A percentile compares a stretch with the other conserved stretches of the same genome.
These are phyloP conservation scores for Stylosanthes scabra DNA, from an alignment of 331 rosid genomes.

Conservation along the genomic window DNA sequence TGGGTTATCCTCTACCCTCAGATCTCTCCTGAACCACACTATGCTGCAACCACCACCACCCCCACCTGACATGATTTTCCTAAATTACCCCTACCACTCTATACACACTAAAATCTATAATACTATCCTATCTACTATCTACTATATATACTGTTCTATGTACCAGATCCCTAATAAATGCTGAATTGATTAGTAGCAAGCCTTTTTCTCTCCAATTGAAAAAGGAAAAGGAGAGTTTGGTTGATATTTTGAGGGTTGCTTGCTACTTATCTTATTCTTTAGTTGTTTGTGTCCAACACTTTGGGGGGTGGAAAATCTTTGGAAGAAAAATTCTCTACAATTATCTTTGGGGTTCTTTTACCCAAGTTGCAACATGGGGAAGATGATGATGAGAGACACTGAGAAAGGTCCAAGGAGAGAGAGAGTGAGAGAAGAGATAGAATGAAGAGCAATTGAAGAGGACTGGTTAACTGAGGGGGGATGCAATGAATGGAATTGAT, in stretches of 20 bases:
- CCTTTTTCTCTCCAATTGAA: not conserved
- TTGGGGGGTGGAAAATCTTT: constrained; percentile 9
- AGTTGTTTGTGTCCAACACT: constrained; percentile 3
- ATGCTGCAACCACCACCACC: constrained; percentile 94
- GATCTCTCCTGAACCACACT: constrained; percentile 98
- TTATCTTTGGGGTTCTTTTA: constrained; percentile 21
- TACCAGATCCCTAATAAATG: constrained; percentile 29
- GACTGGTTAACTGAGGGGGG: constrained; percentile 57
- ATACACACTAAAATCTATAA: not conserved
- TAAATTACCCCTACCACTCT: constrained; percentile 10
- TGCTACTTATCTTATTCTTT: constrained; percentile 34
- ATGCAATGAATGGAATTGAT: constrained; percentile 61
- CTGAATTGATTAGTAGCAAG: not conserved
- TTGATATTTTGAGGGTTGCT: constrained; percentile 27
- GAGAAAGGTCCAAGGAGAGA: constrained; percentile 36
- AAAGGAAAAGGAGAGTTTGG: constrained; percentile 10
- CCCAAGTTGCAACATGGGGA: constrained; percentile 51
- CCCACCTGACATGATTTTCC: constrained; percentile 80
- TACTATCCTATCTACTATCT: no score
- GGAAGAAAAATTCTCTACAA: no score
- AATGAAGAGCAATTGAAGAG: constrained; percentile 40
- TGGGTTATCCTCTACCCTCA: constrained; percentile 93
- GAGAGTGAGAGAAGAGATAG: constrained; percentile 3
- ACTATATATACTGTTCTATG: constrained; percentile 30
- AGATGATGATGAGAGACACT: constrained; percentile 15